phyloP scores from a whole-genome alignment of 169 alveolate genomes.

The Ichthyophthirius multifiliis region DNA sequence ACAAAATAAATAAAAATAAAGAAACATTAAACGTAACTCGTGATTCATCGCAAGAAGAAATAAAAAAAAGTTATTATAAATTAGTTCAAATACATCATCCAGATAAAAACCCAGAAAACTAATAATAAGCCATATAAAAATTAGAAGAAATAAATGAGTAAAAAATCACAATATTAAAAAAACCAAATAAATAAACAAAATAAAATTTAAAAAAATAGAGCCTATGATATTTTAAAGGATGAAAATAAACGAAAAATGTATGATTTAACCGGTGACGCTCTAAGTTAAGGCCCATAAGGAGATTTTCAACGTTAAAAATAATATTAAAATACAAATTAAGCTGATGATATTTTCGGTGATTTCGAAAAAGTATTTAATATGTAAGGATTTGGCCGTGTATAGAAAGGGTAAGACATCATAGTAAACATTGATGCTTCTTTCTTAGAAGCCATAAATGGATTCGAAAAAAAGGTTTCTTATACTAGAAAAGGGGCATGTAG shows the following conservation, averaged over 20 bases:
- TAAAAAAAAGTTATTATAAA: constrained; percentile 88
- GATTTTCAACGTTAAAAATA: constrained; percentile 17
- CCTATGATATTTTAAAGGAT: constrained; percentile 92
- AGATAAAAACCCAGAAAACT: constrained; percentile 91
- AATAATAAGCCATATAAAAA: constrained; percentile 93
- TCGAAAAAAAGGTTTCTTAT: constrained; percentile 1
- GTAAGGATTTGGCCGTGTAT: constrained; percentile 8
- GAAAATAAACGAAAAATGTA: constrained; percentile 87
- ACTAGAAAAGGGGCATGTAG: background rate
- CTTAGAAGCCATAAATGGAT: constrained; percentile 17
- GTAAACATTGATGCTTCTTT: constrained; percentile 1
- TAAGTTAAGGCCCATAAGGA: constrained; percentile 60
- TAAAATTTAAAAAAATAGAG: too few relatives aligned
- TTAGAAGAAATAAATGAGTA: constrained; percentile 92
- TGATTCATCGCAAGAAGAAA: constrained; percentile 86
- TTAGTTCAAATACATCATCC: constrained; percentile 93
- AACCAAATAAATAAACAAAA: background rate
- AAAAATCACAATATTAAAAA: background rate
- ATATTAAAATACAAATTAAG: background rate
- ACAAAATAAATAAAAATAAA: too few relatives aligned
- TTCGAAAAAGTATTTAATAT: constrained; percentile 15
- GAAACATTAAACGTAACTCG: constrained; percentile 85
- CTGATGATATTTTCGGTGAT: background rate
- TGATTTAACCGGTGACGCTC: constrained; percentile 88
- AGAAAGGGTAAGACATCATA: constrained; percentile 15